Evolutionary conservation across 805 yeast genomes (phyloP).

Genomic region (Saccharomycopsis babjevae): DNA sequence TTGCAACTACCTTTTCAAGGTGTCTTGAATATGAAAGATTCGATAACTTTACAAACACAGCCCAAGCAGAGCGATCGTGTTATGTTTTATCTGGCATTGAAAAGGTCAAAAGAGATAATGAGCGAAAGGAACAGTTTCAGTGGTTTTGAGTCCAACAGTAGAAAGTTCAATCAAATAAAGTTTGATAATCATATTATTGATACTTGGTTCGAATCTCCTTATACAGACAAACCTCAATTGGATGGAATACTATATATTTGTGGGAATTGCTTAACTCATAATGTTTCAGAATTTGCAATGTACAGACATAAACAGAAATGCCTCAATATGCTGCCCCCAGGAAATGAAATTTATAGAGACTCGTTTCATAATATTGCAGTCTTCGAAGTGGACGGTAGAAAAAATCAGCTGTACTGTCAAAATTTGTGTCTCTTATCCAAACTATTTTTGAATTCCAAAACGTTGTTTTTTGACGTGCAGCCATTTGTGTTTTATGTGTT

Average conservation of each 20-base stretch:
- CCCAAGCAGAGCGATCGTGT: slow-evolving; percentile 46
- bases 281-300: slow-evolving; percentile 55
- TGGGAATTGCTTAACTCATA: slow-evolving; percentile 74
- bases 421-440: slow-evolving; percentile 85
- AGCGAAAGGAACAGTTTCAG: slow-evolving; percentile 20
- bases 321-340: slow-evolving; percentile 68
- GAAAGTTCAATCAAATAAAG: slow-evolving; percentile 47
- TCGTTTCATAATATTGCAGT: slow-evolving; percentile 50
- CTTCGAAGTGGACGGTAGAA: slow-evolving; percentile 90
- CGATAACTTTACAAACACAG: slow-evolving; percentile 48
- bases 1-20: slow-evolving; percentile 59
- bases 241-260: slow-evolving; percentile 62
- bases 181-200: slow-evolving; percentile 66
- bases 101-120: slow-evolving; percentile 32
- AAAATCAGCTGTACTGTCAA: slow-evolving; percentile 74
- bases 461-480: slow-evolving; percentile 89
- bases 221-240: slow-evolving; percentile 73
- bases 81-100: slow-evolving; percentile 34
- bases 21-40: slow-evolving; percentile 45
- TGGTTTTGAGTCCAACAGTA: neutral
- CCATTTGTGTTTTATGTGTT: slow-evolving; percentile 86
- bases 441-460: slow-evolving; percentile 80
- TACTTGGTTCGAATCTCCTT: slow-evolving; percentile 91
- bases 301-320: slow-evolving; percentile 73
- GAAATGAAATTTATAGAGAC: slow-evolving; percentile 80